These are phyloP conservation scores for Coemansia sp. DNA, from an alignment of 192 early-diverging fungal species.

Conservation along the genomic window DNA sequence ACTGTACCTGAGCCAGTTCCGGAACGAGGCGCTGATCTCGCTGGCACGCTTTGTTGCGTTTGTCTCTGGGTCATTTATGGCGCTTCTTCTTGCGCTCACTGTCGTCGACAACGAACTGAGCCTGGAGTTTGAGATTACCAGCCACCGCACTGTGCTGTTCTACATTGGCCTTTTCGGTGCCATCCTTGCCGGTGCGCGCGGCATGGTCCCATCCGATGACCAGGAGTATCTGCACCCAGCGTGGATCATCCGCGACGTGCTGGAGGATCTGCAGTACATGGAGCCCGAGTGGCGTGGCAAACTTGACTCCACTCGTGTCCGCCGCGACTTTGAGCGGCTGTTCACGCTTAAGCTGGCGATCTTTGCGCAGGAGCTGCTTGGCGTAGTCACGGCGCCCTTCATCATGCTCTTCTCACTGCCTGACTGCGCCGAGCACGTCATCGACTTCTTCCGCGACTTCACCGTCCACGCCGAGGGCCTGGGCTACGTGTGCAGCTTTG, in stretches of 20 bases:
- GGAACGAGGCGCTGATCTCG: slow-evolving; percentile 76
- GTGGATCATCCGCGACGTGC: slow-evolving; percentile 68
- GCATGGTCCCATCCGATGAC: slow-evolving; percentile 80
- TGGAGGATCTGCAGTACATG: slow-evolving; percentile 88
- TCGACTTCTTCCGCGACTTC: slow-evolving; percentile 96
- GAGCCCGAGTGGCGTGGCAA: slow-evolving; percentile 81
- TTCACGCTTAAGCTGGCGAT: slow-evolving; percentile 80
- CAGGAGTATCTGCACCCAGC: slow-evolving; percentile 82
- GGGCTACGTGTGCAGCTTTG: slow-evolving; percentile 97
- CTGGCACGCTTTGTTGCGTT: slow-evolving; percentile 87
- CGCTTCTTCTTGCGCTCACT: slow-evolving; percentile 78
- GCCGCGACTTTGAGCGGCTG: slow-evolving; percentile 71
- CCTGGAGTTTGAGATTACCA: slow-evolving; percentile 89
- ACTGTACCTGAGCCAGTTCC: slow-evolving; percentile 88
- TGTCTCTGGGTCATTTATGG: slow-evolving; percentile 84
- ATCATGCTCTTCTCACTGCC: slow-evolving; percentile 81
- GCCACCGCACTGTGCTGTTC: slow-evolving; percentile 85
- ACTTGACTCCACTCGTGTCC: slow-evolving; percentile 82
- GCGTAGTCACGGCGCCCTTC: slow-evolving; percentile 79
- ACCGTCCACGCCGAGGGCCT: slow-evolving; percentile 88
- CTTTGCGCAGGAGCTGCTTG: slow-evolving; percentile 79
- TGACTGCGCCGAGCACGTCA: slow-evolving; percentile 67
- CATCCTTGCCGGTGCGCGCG: slow-evolving; percentile 74
- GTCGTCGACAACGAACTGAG: slow-evolving; percentile 85
- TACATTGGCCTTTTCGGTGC: slow-evolving; percentile 90